phyloP scores from a whole-genome alignment of 2,329 filamentous ascomycete species.

The Zasmidium citrigriseum region DNA sequence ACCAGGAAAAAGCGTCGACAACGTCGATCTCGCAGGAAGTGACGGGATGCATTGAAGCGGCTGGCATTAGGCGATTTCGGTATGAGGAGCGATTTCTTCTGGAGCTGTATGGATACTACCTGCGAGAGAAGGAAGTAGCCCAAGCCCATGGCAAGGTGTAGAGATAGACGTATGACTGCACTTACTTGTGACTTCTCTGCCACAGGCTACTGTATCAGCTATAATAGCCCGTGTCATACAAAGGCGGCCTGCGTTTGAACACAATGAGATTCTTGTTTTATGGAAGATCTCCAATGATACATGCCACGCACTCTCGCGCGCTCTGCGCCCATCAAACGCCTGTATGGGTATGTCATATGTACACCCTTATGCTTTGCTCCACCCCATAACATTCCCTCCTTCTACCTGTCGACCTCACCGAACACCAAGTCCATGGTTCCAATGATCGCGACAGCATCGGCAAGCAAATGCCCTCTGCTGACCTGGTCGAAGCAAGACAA shows the following conservation, averaged over 20 bases:
- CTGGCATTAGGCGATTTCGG: not conserved
- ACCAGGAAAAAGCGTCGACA: not conserved
- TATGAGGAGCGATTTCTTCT: constrained; percentile 9
- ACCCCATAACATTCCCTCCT: not conserved
- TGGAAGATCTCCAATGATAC: not conserved
- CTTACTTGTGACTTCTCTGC: no score
- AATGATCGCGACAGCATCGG: constrained; percentile 95
- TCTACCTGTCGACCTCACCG: constrained; percentile 54
- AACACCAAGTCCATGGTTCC: constrained; percentile 70
- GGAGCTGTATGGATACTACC: constrained; percentile 14
- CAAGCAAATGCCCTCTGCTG: constrained; percentile 85
- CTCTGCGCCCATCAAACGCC: not conserved
- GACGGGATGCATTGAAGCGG: not conserved
- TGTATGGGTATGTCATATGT: not conserved
- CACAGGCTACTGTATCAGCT: no score
- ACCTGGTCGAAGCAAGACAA: constrained; percentile 92
- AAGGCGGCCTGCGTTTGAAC: not conserved
- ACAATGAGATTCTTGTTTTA: not conserved
- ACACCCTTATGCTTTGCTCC: not conserved
- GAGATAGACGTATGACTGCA: not conserved
- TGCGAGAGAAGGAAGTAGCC: not conserved
- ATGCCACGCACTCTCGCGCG: not conserved
- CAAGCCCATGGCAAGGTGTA: not conserved
- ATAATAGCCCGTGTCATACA: no score
- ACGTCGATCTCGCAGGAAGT: not conserved